Conservation (phyloP, 192 early-diverging fungal genomes). For the Dimargaris cristalligena region DNA sequence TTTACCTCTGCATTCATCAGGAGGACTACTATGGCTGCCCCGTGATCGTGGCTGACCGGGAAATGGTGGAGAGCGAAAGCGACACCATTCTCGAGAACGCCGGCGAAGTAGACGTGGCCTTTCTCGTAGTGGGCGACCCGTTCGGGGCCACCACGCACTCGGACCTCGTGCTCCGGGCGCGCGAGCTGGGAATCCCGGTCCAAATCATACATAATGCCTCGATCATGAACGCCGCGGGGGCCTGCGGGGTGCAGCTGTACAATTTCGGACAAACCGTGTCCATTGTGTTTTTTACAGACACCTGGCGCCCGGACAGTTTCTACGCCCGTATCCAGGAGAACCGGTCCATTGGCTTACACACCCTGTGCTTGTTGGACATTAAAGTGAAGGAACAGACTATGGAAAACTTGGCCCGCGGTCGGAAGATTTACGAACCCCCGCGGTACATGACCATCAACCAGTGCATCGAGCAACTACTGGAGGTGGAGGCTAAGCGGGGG, state of each 20-base stretch:
- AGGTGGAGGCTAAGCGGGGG: constrained; percentile 66
- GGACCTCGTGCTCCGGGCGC: constrained; percentile 86
- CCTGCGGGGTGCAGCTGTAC: constrained; percentile 91
- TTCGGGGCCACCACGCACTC: constrained; percentile 95
- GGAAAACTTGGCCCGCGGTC: constrained; percentile 73
- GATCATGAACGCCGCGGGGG: constrained; percentile 96
- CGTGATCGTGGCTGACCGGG: constrained; percentile 83
- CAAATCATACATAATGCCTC: constrained; percentile 95
- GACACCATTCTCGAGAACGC: constrained; percentile 80
- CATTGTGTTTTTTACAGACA: constrained; percentile 92
- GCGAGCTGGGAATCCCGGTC: constrained; percentile 70
- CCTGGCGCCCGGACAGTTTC: constrained; percentile 93
- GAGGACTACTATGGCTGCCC: constrained; percentile 79
- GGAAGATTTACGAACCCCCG: constrained; percentile 92
- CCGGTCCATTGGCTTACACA: constrained; percentile 68
- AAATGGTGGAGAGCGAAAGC: constrained; percentile 88
- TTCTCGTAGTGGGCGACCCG: constrained; percentile 95
- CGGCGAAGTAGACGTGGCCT: constrained; percentile 46
- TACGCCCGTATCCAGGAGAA: constrained; percentile 89
- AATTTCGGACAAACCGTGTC: constrained; percentile 98
- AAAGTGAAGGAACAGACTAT: constrained; percentile 10
- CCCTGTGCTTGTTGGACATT: constrained; percentile 68
- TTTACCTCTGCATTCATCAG: too few species aligned
- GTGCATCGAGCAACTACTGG: constrained; percentile 81
- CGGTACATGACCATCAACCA: constrained; percentile 94